Base-by-base conservation (phyloP, 2,329 filamentous ascomycete genomes). In the Periconia macrospinosa region DNA sequence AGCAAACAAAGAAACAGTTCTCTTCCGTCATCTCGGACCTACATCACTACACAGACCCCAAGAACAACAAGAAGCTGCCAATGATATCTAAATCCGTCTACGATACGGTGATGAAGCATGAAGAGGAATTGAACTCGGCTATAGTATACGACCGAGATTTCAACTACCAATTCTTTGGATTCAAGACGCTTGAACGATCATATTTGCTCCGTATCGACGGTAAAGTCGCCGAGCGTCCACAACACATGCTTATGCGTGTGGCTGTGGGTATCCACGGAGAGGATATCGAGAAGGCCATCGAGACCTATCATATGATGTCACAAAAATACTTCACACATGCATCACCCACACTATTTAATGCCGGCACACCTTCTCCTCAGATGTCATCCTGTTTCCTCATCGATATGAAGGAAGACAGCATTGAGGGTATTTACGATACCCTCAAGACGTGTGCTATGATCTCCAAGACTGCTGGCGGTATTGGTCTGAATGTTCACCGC, bases 211-310 rank as follows among this genome's bases (percentile, higher is more conserved):
- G 95, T 73, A 89, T 97, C 62, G 85, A 97, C 68, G 92, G 92
- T 74, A 96, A 97, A 80, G 91, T 97, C 72, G 93, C 92, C 49
- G 94, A 99, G 81, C 87, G 94, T 69, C 94, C 94, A 43, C 94
- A 99, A 79, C 94, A 99, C 81, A 94, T 99, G 92, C 93, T 99
- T 68, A 99, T 99, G 94, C 91, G 94, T 84, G 94, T 99, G 50
- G 86, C 94, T 65, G 93, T 99, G 54, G 94, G 94, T 54, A 96
- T 99, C 66, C 95, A 96, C 81, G 92, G 92, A 55, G 91, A 96
- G 60, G 85, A 97, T 69, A 89, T 99, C 56, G 94, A 97, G 80
- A 91, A 88, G 70, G 93, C 91, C 59, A 87, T 97, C 50, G 92
- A 99, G 84, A 97, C 94, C 41, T 99, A 99, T 83, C 93, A 97